Conservation (phyloP, 176 grass and related monocot species). For the Oryza coarctata region DNA sequence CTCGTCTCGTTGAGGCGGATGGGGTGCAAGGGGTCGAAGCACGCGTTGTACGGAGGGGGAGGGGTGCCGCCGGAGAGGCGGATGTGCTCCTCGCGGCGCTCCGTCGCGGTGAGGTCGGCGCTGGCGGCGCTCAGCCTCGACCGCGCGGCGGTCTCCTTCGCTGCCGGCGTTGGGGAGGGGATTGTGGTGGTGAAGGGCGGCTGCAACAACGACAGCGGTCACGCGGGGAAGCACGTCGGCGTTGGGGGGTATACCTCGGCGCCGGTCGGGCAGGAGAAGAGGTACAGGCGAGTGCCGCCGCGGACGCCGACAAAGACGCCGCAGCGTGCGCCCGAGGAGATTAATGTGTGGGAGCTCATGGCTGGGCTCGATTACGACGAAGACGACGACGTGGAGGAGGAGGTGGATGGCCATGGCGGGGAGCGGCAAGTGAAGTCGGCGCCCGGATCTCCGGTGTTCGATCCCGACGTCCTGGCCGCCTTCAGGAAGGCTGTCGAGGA, state of each 20-base stretch:
- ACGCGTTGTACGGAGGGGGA: slow-evolving; percentile 26
- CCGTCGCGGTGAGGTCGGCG: slow-evolving; percentile 55
- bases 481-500: slow-evolving; percentile 53
- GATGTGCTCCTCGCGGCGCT: slow-evolving; percentile 28
- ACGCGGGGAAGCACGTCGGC: not conserved
- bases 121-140: slow-evolving; percentile 65
- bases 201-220: not conserved
- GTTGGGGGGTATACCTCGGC: not conserved
- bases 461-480: slow-evolving; percentile 41
- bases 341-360: slow-evolving; percentile 99
- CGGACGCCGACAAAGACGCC: slow-evolving; percentile 83
- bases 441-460: slow-evolving; percentile 42
- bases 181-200: slow-evolving; percentile 35
- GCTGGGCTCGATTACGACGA: slow-evolving; percentile 56
- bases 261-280: slow-evolving; percentile 27
- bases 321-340: slow-evolving; percentile 61
- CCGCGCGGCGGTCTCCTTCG: slow-evolving; percentile 27
- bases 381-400: not conserved
- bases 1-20: slow-evolving; percentile 10
- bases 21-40: slow-evolving; percentile 85
- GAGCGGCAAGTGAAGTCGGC: not conserved
- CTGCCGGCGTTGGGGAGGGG: not conserved
- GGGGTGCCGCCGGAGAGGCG: slow-evolving; percentile 23
- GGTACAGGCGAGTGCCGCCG: slow-evolving; percentile 39
- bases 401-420: not conserved